Evolutionary conservation across 805 yeast species (phyloP), one percentile per base, ranked within the genome.

Genomic region (Candida verbasci): DNA sequence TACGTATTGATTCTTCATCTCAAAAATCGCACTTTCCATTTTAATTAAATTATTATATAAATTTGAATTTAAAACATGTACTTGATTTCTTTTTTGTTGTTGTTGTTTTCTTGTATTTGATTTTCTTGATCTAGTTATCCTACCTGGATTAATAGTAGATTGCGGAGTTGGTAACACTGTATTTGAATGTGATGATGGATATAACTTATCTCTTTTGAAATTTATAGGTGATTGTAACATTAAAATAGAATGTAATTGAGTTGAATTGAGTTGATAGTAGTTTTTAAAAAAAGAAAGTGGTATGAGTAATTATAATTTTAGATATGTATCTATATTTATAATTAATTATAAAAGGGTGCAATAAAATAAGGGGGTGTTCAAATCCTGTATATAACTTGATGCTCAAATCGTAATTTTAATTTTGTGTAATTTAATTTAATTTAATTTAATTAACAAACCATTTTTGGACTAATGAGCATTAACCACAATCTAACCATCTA

Each of bases 181-280:
- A n/a, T n/a, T n/a, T n/a, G n/a, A n/a, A n/a, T n/a, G n/a, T n/a
- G n/a, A 11, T 28, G 33, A 15, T 12, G 25, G 18, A 5, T 17
- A 17, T 9, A 28, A 21, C 21, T 15, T 17, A 11, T 28, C n/a
- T n/a, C 23, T 17, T 28, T 28, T 28, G 6, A 18, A 30, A n/a
- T 18, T 6, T 21, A 30, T 8, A 10, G 34, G 34, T n/a, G 34
- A 30, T 22, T 30, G 34, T 14, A 30, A 30, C 34, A 30, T 30
- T n/a, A 26, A 26, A 14, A 5, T n/a, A n/a, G n/a, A 14, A 14
- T 10, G 29, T 6, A 26, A 9, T 14, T 7, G 15, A 10, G 18
- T 10, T n/a, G n/a, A n/a, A n/a, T n/a, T n/a, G n/a, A n/a, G n/a
- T n/a, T n/a, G n/a, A n/a, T n/a, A n/a, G n/a, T n/a, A n/a, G n/a